phyloP scores from a whole-genome alignment of 257 asterid genomes.

The Nicotiana tabacum region DNA sequence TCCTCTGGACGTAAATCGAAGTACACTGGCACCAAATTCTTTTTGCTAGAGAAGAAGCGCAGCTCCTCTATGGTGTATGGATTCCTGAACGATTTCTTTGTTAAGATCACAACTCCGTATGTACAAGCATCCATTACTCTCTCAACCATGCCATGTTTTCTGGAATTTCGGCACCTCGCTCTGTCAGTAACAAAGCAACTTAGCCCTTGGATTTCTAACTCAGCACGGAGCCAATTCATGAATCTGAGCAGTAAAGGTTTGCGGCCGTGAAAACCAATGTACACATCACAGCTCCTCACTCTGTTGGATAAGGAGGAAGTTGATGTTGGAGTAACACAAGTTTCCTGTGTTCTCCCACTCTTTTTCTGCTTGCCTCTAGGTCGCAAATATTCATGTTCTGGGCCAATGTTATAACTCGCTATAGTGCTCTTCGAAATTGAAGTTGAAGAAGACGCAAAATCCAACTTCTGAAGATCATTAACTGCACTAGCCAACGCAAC shows the following conservation, averaged over 20 bases:
- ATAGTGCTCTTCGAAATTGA: slow-evolving; percentile 42
- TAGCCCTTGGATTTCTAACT: slow-evolving; percentile 77
- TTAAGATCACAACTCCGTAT: slow-evolving; percentile 77
- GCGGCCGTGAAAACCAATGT: slow-evolving; percentile 76
- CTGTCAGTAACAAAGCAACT: slow-evolving; percentile 80
- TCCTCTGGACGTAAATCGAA: slow-evolving; percentile 86
- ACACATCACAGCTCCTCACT: slow-evolving; percentile 72
- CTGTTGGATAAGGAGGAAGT: slow-evolving; percentile 54
- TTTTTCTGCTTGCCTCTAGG: slow-evolving; percentile 44
- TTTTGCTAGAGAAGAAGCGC: slow-evolving; percentile 78
- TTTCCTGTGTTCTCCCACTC: slow-evolving; percentile 40
- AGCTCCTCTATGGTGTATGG: slow-evolving; percentile 87
- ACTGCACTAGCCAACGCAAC: slow-evolving; percentile 30
- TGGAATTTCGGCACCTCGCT: slow-evolving; percentile 53
- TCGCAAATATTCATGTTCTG: slow-evolving; percentile 32
- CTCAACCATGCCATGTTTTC: slow-evolving; percentile 63
- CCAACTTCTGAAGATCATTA: slow-evolving; percentile 39
- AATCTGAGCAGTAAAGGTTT: slow-evolving; percentile 58
- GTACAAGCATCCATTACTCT: slow-evolving; percentile 78
- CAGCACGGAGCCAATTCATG: slow-evolving; percentile 83
- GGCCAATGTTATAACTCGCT: slow-evolving; percentile 35
- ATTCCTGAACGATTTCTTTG: slow-evolving; percentile 78
- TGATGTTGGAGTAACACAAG: slow-evolving; percentile 41
- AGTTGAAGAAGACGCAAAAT: slow-evolving; percentile 47
- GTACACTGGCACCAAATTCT: slow-evolving; percentile 84